phyloP scores from a whole-genome alignment of 768 basidiomycete genomes.

The Phylloporus sp. region DNA sequence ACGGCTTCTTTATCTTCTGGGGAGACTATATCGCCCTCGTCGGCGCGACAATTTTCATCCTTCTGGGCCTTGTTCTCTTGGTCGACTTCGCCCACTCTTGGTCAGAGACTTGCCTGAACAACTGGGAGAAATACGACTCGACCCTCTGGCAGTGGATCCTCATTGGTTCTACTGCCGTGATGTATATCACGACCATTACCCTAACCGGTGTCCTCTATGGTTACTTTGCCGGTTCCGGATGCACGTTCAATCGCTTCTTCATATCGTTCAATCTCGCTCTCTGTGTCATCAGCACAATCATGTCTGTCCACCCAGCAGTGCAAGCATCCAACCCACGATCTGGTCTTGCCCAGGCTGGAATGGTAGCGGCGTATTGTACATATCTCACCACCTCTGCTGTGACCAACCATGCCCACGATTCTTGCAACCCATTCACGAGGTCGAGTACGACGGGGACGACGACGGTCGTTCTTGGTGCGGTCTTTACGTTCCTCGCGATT shows the following conservation, averaged over 20 bases:
- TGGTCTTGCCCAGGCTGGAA: conserved; percentile 89
- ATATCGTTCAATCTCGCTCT: conserved; percentile 90
- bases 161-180: conserved; percentile 83
- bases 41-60: conserved; percentile 92
- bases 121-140: conserved; percentile 86
- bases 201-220: conserved; percentile 86
- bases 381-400: conserved; percentile 94
- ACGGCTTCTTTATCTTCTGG: conserved; percentile 98
- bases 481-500: conserved; percentile 97
- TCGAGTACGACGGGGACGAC: conserved; percentile 71
- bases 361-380: conserved; percentile 97
- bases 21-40: conserved; percentile 89
- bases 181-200: conserved; percentile 81
- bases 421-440: conserved; percentile 85
- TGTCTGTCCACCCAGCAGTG: conserved; percentile 79
- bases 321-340: conserved; percentile 93
- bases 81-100: conserved; percentile 99
- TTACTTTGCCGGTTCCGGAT: conserved; percentile 85
- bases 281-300: conserved; percentile 69
- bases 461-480: conserved; percentile 81
- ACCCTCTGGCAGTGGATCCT: conserved; percentile 96
- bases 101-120: conserved; percentile 95
- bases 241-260: conserved; percentile 93
- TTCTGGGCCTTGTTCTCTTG: conserved; percentile 93
- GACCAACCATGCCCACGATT: conserved; percentile 80